phyloP scores from a whole-genome alignment of 345 rosid genomes.

The Durio zibethinus region DNA sequence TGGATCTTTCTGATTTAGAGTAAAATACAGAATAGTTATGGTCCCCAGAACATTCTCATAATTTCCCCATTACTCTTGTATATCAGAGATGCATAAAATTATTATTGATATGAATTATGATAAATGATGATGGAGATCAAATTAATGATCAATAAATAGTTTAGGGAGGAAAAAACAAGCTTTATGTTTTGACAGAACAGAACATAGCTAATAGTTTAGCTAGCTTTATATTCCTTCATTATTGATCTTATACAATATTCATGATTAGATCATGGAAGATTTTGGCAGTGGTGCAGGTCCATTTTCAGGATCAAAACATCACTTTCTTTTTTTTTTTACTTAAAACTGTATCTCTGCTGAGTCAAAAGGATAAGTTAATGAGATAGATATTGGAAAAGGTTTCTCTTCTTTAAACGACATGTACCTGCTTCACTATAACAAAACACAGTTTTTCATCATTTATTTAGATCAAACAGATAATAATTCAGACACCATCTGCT shows the following conservation, averaged over 20 bases:
- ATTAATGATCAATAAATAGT: not conserved
- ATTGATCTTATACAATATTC: not conserved
- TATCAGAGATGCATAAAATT: not conserved
- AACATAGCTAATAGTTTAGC: not conserved
- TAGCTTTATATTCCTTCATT: slow-evolving; percentile 1
- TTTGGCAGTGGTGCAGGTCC: not conserved
- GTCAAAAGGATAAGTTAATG: slow-evolving; percentile 26
- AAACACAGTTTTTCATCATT: not conserved
- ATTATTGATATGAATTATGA: not conserved
- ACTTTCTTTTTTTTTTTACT: not conserved
- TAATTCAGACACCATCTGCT: not conserved
- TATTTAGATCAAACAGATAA: not conserved
- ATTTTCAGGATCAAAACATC: not conserved
- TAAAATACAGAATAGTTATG: not conserved
- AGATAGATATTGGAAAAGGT: slow-evolving; percentile 15
- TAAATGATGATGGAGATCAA: not conserved
- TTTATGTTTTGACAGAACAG: not conserved
- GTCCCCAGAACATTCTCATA: not conserved
- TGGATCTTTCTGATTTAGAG: not conserved
- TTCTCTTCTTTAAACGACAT: not conserved
- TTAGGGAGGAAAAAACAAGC: not conserved
- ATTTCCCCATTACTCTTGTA: not conserved
- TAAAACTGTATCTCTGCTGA: slow-evolving; percentile 17
- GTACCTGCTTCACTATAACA: not conserved
- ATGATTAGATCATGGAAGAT: not conserved